Conservation (phyloP, 2,329 filamentous ascomycete species). For the Ophiocordyceps polyrhachis-furcata region DNA sequence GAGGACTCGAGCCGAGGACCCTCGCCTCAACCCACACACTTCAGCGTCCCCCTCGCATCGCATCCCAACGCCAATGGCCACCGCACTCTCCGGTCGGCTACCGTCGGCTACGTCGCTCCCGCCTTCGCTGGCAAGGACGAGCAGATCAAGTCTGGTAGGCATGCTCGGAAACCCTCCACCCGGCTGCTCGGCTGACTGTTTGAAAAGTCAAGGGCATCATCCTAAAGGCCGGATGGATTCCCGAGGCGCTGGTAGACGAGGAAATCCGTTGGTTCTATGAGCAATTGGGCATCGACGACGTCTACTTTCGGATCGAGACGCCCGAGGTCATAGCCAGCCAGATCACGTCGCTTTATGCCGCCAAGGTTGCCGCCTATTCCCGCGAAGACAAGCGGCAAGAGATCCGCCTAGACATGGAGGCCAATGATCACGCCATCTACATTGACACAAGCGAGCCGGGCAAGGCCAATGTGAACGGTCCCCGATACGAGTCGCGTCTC, state of each 20-base stretch:
- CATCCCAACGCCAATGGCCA: slow-evolving; percentile 40
- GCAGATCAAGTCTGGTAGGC: slow-evolving; percentile 66
- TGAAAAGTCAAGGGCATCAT: slow-evolving; percentile 60
- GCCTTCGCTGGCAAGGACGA: slow-evolving; percentile 83
- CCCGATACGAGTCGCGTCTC: slow-evolving; percentile 84
- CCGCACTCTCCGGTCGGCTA: slow-evolving; percentile 67
- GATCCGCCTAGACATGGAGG: slow-evolving; percentile 91
- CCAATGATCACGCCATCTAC: slow-evolving; percentile 86
- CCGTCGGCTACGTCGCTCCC: slow-evolving; percentile 84
- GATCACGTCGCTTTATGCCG: slow-evolving; percentile 89
- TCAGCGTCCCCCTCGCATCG: slow-evolving; percentile 46
- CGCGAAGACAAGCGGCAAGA: slow-evolving; percentile 87
- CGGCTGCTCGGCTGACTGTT: not conserved
- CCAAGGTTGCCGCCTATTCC: slow-evolving; percentile 85
- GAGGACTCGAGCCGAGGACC: slow-evolving; percentile 40
- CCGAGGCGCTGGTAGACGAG: slow-evolving; percentile 59
- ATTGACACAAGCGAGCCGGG: slow-evolving; percentile 94
- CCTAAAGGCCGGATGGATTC: slow-evolving; percentile 68
- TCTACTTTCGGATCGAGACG: slow-evolving; percentile 87
- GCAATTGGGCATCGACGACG: slow-evolving; percentile 92
- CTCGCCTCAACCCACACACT: slow-evolving; percentile 75
- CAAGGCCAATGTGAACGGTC: slow-evolving; percentile 54
- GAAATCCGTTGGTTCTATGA: slow-evolving; percentile 97
- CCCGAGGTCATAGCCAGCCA: slow-evolving; percentile 79
- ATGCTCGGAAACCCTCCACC: slow-evolving; percentile 9